Evolutionary conservation across 805 yeast genomes (phyloP).

Genomic region (Starmerella bombicola): DNA sequence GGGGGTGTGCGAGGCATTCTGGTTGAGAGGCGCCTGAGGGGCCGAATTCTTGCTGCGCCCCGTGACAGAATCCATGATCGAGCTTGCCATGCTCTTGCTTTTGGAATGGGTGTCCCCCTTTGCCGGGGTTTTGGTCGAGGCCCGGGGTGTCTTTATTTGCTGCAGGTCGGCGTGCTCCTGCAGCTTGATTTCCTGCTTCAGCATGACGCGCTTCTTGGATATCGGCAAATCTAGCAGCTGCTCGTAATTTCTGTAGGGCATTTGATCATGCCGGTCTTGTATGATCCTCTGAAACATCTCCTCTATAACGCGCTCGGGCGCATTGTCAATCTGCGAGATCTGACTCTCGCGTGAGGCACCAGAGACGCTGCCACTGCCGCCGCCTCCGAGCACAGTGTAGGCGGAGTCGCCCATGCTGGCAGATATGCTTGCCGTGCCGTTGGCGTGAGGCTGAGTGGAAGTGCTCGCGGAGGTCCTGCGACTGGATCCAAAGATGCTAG

Average conservation of each 20-base stretch:
- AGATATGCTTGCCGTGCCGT: too few species aligned
- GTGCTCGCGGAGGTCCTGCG: neutral
- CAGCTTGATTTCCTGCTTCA: slow-evolving; percentile 12
- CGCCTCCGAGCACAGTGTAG: neutral
- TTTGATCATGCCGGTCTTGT: neutral
- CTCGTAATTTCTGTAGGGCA: slow-evolving; percentile 7
- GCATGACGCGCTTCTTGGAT: slow-evolving; percentile 9
- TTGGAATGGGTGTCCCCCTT: neutral
- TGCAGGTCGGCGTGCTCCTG: neutral
- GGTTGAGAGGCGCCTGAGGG: neutral
- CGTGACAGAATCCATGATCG: slow-evolving; percentile 8
- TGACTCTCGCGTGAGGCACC: slow-evolving; percentile 2
- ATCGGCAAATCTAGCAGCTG: slow-evolving; percentile 6
- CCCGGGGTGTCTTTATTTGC: too few species aligned
- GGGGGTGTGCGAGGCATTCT: neutral
- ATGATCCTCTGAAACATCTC: slow-evolving; percentile 11
- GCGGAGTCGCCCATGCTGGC: too few species aligned
- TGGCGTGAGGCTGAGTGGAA: neutral
- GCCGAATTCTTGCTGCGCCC: slow-evolving; percentile 7
- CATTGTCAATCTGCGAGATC: slow-evolving; percentile 5
- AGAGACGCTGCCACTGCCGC: too few species aligned
- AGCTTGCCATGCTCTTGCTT: slow-evolving; percentile 4
- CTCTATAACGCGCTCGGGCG: slow-evolving; percentile 10
- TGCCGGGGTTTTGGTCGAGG: neutral
- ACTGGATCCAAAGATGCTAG: neutral